Base-by-base conservation (phyloP, 768 basidiomycete species). In the Lentinula boryana region DNA sequence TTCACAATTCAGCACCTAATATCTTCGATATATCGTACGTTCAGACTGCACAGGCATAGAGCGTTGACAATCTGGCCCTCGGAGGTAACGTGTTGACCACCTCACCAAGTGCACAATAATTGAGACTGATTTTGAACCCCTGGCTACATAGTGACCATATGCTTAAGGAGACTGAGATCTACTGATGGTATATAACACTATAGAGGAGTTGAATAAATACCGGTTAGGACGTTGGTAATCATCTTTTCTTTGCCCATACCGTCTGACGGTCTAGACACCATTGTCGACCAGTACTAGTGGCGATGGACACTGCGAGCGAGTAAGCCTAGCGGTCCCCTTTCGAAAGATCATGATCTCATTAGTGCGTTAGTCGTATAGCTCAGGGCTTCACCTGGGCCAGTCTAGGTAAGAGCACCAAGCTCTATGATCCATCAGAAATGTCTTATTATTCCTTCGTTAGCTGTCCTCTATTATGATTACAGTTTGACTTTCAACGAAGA, bases 401-500 rank as follows among this genome's bases (percentile, higher is more conserved):
- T 40, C 21, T 56, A 21, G 55, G 55, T 43, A 44, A 41, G 55
- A 40, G 12, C 3, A 13, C 1, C 2, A 5, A 10, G 15, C 13
- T 13, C 23, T 49, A 27, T 27, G 27, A 46, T 21, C 44, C 16
- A 15, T 32, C 3, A 13, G 13, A 10, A 15, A 35, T 13, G 6
- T 6, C 31, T 15, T 16, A 4, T 4, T 7, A 8, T 56, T 56
- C 35, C 9, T n/a, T 16, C 13, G 5, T 21, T 15, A 72, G 72
- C 69, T 7, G 56, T 74, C 0, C 50, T 75, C 5, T 75, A 68
- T 50, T 75, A 72, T 41, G 74, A 75, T 58, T 75, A 71, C 50
- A 63, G 63, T 40, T 60, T 74, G 23, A 74, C 73, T 2, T 67
- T 74, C 41, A 59, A 66, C 4, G 60, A 61, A 49, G 73, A 75